Percentiles rank a stretch among this genome's conserved stretches.
These are phyloP conservation scores for Epichloe hybrida DNA, from an alignment of 2,329 filamentous ascomycete species.

Conservation along the genomic window DNA sequence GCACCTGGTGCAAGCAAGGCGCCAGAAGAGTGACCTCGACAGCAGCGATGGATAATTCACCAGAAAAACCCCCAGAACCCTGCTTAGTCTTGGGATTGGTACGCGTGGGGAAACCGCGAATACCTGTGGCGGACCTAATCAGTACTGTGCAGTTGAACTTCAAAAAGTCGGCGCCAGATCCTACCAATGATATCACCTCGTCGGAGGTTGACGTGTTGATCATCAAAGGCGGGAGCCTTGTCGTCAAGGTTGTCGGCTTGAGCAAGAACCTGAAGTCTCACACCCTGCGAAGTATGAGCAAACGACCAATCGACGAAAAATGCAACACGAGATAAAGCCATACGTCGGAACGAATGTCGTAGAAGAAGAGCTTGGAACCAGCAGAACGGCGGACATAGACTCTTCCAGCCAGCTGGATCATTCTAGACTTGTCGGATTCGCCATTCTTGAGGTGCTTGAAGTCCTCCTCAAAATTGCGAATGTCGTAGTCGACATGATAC, in stretches of 20 bases:
- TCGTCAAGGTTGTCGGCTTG: conserved; percentile 67
- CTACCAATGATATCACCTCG: conserved; percentile 81
- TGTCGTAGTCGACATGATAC: conserved; percentile 74
- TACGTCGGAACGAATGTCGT: conserved; percentile 44
- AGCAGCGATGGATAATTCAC: conserved; percentile 90
- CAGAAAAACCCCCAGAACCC: conserved; percentile 50
- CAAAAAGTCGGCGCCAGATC: background rate
- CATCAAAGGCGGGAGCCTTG: conserved; percentile 55
- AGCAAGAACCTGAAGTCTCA: conserved; percentile 81
- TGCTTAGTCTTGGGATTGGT: conserved; percentile 85
- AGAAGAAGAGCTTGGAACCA: conserved; percentile 81
- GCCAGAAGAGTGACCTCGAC: conserved; percentile 73
- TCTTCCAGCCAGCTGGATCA: conserved; percentile 66
- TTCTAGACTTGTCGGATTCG: conserved; percentile 62
- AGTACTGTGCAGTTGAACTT: background rate
- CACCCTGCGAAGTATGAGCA: conserved; percentile 22
- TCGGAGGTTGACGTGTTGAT: conserved; percentile 79
- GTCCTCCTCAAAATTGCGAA: conserved; percentile 65
- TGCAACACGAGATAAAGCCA: background rate
- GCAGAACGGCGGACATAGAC: conserved; percentile 80
- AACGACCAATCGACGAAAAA: background rate
- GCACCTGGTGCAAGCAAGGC: conserved; percentile 62
- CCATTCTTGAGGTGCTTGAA: conserved; percentile 78
- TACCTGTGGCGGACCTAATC: conserved; percentile 7
- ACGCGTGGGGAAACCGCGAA: conserved; percentile 28